Evolutionary conservation across 257 asterid genomes (phyloP).

Genomic region (Linderniella brevidens): DNA sequence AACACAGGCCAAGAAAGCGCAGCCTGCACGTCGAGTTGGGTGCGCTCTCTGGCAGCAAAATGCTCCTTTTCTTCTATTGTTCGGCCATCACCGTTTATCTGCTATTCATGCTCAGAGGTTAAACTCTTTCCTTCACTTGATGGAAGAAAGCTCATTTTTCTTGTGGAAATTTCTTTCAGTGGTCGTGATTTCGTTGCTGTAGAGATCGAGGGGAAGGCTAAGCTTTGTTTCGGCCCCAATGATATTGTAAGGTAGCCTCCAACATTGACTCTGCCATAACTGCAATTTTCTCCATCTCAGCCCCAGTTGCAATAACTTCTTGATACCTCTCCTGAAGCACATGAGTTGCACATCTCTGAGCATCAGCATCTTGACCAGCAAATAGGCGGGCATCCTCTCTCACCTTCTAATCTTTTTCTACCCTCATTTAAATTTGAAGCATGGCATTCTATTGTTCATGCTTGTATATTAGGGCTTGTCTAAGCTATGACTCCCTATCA

Average conservation of each 20-base stretch:
- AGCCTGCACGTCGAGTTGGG: too few relatives aligned
- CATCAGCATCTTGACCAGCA: conserved; percentile 95
- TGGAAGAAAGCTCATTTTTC: conserved; percentile 57
- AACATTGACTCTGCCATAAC: conserved; percentile 96
- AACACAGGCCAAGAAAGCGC: too few relatives aligned
- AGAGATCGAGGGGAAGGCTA: conserved; percentile 85
- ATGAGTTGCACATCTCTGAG: conserved; percentile 84
- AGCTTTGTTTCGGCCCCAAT: conserved; percentile 66
- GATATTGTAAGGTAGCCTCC: conserved; percentile 96
- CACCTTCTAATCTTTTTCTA: conserved; percentile 93
- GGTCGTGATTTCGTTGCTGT: conserved; percentile 48
- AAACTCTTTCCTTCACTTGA: too few relatives aligned
- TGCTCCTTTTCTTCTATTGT: too few relatives aligned
- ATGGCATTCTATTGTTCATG: conserved; percentile 96
- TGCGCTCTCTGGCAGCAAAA: too few relatives aligned
- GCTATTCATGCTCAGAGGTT: too few relatives aligned
- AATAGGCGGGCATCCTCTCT: conserved; percentile 94
- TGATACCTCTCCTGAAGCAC: conserved; percentile 91
- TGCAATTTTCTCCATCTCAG: conserved; percentile 88
- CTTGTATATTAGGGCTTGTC: conserved; percentile 67
- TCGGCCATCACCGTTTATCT: too few relatives aligned
- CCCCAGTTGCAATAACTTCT: conserved; percentile 50
- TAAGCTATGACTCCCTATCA: conserved; percentile 58
- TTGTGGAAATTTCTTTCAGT: conserved; percentile 34
- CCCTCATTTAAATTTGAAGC: conserved; percentile 96